These are phyloP conservation scores for Ophiosphaerella herpotricha DNA, from an alignment of 2,329 filamentous ascomycete species.

Conservation along the genomic window DNA sequence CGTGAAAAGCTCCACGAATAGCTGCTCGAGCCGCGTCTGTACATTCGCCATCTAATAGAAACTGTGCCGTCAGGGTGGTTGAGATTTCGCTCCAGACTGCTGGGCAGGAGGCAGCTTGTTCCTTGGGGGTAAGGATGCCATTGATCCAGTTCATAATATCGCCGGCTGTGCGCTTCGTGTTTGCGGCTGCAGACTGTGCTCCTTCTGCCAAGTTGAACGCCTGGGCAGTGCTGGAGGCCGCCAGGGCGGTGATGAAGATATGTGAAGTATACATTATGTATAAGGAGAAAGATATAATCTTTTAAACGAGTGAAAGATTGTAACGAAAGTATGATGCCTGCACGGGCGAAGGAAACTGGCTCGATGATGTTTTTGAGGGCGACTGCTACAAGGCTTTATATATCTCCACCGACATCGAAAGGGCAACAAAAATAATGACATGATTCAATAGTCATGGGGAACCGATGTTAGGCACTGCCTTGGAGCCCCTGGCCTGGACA, in stretches of 20 bases:
- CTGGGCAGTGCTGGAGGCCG: constrained; percentile 29
- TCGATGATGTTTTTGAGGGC: not conserved
- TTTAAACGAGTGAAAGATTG: constrained; percentile 12
- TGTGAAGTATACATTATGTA: constrained; percentile 43
- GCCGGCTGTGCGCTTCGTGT: constrained; percentile 22
- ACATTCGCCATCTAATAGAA: constrained; percentile 40
- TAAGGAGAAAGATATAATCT: constrained; percentile 4
- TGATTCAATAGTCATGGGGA: too few species aligned
- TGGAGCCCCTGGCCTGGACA: too few species aligned
- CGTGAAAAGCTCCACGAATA: constrained; percentile 42
- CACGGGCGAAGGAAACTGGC: constrained; percentile 16
- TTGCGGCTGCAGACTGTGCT: constrained; percentile 11
- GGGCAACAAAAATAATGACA: not conserved
- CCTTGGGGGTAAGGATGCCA: constrained; percentile 6
- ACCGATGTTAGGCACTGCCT: too few species aligned
- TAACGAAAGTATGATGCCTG: constrained; percentile 1
- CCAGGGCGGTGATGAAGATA: constrained; percentile 29
- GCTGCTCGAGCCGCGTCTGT: constrained; percentile 43
- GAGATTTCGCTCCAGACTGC: constrained; percentile 41
- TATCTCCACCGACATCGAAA: constrained; percentile 7
- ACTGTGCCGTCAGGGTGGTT: constrained; percentile 36
- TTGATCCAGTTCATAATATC: constrained; percentile 11
- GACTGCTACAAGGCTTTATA: too few species aligned
- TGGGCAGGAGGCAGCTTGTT: constrained; percentile 25
- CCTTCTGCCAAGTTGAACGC: constrained; percentile 30